A percentile compares a stretch with the other conserved stretches of the same genome.
Evolutionary conservation across 2,329 filamentous ascomycete species (phyloP).

Genomic region (Alternaria triticina): DNA sequence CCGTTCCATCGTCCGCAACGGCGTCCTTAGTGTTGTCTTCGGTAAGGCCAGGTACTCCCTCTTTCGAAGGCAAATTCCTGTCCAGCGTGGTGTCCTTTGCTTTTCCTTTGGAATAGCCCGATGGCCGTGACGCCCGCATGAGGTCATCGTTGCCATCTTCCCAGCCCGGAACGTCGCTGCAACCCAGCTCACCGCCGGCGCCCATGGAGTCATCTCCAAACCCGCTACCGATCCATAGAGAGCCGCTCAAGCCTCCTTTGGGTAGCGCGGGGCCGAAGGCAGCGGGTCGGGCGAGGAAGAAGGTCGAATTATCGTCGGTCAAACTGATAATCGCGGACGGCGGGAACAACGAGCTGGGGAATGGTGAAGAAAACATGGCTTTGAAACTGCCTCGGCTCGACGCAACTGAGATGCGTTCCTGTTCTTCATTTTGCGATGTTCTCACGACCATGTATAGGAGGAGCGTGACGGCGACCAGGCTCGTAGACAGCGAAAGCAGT

Average conservation of each 20-base stretch:
- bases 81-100: neutral
- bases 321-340: slow-evolving; percentile 95
- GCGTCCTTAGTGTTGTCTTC: neutral
- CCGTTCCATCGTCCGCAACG: slow-evolving; percentile 74
- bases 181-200: slow-evolving; percentile 85
- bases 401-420: slow-evolving; percentile 16
- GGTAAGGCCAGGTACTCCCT: neutral
- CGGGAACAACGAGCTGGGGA: slow-evolving; percentile 84
- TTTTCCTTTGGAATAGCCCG: neutral
- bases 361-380: slow-evolving; percentile 57
- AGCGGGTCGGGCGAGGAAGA: slow-evolving; percentile 90
- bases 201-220: slow-evolving; percentile 78
- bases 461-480: slow-evolving; percentile 52
- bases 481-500: slow-evolving; percentile 53
- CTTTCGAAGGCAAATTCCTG: neutral
- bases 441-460: slow-evolving; percentile 50
- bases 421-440: slow-evolving; percentile 25
- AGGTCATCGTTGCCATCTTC: slow-evolving; percentile 57
- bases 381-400: slow-evolving; percentile 45
- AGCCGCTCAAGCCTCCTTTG: slow-evolving; percentile 78
- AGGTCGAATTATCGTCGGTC: slow-evolving; percentile 97
- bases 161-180: slow-evolving; percentile 93
- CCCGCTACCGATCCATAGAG: slow-evolving; percentile 91
- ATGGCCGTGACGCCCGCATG: slow-evolving; percentile 6
- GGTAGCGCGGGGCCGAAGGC: slow-evolving; percentile 87